Conservation (phyloP, 2,329 filamentous ascomycete species). For the Colletotrichum sp. region DNA sequence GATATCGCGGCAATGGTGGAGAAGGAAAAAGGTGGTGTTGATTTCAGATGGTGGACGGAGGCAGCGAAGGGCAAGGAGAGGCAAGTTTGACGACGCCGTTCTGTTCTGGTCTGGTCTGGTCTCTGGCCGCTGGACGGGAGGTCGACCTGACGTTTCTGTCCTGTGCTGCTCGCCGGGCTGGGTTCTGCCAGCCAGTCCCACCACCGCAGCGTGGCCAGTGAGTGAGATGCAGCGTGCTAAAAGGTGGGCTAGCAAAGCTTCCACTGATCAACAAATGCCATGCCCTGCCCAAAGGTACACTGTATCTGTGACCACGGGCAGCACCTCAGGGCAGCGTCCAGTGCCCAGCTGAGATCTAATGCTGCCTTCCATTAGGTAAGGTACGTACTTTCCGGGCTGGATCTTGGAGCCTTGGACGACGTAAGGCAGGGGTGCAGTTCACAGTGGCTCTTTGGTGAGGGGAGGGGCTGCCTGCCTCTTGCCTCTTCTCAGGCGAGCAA, state of each 20-base stretch:
- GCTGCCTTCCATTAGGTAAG: conserved; percentile 1
- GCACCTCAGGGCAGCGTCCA: neutral
- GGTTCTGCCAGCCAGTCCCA: neutral
- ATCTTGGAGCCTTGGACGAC: neutral
- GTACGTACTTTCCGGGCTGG: neutral
- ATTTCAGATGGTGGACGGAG: conserved; percentile 10
- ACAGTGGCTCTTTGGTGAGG: neutral
- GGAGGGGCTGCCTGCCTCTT: conserved; percentile 1
- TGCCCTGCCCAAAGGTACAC: conserved; percentile 1
- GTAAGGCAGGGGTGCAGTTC: conserved; percentile 15
- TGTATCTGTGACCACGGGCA: conserved; percentile 3
- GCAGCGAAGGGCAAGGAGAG: conserved; percentile 14
- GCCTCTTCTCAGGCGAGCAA: neutral
- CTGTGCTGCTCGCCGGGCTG: neutral
- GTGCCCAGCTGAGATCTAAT: neutral
- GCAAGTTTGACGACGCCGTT: conserved; percentile 21
- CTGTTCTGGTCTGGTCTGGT: conserved; percentile 9
- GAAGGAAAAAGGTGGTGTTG: conserved; percentile 12
- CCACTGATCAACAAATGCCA: conserved; percentile 2
- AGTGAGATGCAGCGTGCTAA: neutral
- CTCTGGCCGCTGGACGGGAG: neutral
- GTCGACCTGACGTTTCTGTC: neutral
- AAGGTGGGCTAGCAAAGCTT: conserved; percentile 7
- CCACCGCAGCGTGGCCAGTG: neutral
- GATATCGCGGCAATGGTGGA: conserved; percentile 18